These are phyloP conservation scores for Collybiopsis confluens DNA, from an alignment of 768 basidiomycete species.

Conservation along the genomic window DNA sequence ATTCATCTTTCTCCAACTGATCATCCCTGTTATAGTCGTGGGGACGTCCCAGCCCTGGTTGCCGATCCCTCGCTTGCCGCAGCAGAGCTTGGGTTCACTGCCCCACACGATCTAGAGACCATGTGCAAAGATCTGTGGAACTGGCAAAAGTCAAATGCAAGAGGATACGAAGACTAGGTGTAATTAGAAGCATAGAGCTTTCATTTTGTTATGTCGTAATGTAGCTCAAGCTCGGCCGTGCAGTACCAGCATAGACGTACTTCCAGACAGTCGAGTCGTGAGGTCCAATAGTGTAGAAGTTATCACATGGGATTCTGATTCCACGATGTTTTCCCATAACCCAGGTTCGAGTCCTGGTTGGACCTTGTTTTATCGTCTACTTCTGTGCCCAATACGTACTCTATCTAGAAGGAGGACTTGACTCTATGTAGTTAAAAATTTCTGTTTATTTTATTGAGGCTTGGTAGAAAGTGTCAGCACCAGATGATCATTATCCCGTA, in stretches of 20 bases:
- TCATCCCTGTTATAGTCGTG: conserved; percentile 51
- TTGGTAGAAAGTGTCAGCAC: too few species aligned
- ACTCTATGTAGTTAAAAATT: too few species aligned
- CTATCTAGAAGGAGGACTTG: too few species aligned
- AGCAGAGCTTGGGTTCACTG: conserved; percentile 90
- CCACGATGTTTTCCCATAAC: background rate
- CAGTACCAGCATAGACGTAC: too few species aligned
- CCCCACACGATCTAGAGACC: conserved; percentile 71
- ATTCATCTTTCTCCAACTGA: background rate
- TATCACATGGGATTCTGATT: too few species aligned
- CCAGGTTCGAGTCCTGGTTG: conserved; percentile 11
- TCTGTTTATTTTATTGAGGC: too few species aligned
- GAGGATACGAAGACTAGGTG: conserved; percentile 50
- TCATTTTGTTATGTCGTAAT: too few species aligned
- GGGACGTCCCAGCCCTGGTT: conserved; percentile 95
- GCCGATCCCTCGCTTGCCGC: conserved; percentile 90
- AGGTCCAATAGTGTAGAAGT: too few species aligned
- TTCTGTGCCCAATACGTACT: too few species aligned
- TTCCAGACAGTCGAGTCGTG: too few species aligned
- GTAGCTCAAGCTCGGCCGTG: too few species aligned
- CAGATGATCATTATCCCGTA: too few species aligned
- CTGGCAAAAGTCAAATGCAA: conserved; percentile 92
- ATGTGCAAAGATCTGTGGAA: conserved; percentile 99
- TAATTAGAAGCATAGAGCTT: conserved; percentile 17
- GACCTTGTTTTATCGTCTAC: background rate